Base-by-base conservation (phyloP, 176 grass and related monocot genomes). In the Bothriochloa decipiens region DNA sequence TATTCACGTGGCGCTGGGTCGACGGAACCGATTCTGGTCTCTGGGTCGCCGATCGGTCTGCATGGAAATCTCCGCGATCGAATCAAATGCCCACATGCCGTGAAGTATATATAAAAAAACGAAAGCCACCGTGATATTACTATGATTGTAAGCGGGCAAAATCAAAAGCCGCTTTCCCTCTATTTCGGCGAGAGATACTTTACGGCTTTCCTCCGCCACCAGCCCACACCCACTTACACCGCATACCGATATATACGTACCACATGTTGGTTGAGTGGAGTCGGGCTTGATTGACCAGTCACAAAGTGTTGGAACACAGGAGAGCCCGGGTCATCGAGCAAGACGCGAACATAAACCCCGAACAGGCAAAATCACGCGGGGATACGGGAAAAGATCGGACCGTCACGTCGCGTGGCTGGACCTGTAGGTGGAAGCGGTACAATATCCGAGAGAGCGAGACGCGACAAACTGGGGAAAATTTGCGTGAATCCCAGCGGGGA, bases 171-270 rank as follows among this genome's bases (percentile, higher is more conserved):
- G 43, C 64, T 76, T 41, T 70, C 71, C 15, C 17, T 32, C 62
- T 18, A 46, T 85, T 88, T 89, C 17, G 32, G 71, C 4, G 77
- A 76, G 80, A 85, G 83, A 53, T 82, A 65, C 72, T 3, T 65
- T 52, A 0, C 0, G 17, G 0, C 47, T 70, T 64, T 71, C 50
- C 25, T 17, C 52, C 43, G 28, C 53, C 39, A 26, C 39, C 20
- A 65, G 16, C 49, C 49, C 37, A 7, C 35, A 3, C 22, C 20
- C 55, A 53, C 50, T 52, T 0, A 0, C 22, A 58, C 9, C 26
- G 29, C 25, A 5, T 11, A 23, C n/a, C 58, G 22, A 62, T 12
- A 25, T 26, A 64, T 25, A 4, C 11, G 15, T 28, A 17, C 65
- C 78, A 68, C 32, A 41, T 52, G 52, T 23, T 7, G 10, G 4